Evolutionary conservation across 441 rosid genomes (phyloP), one percentile per base, ranked within the genome.

Genomic region (Eutrema salsugineum): DNA sequence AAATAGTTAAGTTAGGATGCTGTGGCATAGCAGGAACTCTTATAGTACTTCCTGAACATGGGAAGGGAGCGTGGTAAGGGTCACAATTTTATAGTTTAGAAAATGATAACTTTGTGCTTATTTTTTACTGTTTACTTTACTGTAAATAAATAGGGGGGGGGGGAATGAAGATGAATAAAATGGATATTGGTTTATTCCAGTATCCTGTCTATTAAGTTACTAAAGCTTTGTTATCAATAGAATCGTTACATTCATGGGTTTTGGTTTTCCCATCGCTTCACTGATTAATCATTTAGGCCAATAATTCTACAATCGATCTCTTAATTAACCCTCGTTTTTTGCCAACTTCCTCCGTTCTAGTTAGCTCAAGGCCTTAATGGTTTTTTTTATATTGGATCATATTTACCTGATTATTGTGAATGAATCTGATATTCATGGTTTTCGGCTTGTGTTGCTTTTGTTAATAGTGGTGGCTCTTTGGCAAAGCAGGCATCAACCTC

Each of bases 401-500:
- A 32, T 39, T 39, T 27, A 11, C 38, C 28, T 55, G 30, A 30
- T 19, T 19, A 66, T 19, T n/a, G 11, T 32, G 15, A 24, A 44
- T 43, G 11, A 32, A 7, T 40, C 36, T 30, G 46, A 12, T 36
- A 40, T 17, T 71, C 28, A 62, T 43, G 27, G n/a, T 14, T 20
- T 15, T 46, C 6, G 49, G 24, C 12, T 28, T 28, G 47, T 62
- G 17, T 47, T 39, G 6, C 9, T 54, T 76, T 72, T 73, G 19
- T 75, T 81, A 58, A 38, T 86, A 88, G 90, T 46, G 63, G 71
- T 58, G 75, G 72, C 84, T 72, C 88, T 60, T 68, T 85, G 57
- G 46, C 66, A 38, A 89, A 81, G 68, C 89, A 78, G 39, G 81
- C 83, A 20, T 82, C 91, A 8, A 85, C 92, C 60, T 92, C 97